Evolutionary conservation across 2,329 filamentous ascomycete species (phyloP), one percentile per base, ranked within the genome.

Genomic region (Esteya vermicola): DNA sequence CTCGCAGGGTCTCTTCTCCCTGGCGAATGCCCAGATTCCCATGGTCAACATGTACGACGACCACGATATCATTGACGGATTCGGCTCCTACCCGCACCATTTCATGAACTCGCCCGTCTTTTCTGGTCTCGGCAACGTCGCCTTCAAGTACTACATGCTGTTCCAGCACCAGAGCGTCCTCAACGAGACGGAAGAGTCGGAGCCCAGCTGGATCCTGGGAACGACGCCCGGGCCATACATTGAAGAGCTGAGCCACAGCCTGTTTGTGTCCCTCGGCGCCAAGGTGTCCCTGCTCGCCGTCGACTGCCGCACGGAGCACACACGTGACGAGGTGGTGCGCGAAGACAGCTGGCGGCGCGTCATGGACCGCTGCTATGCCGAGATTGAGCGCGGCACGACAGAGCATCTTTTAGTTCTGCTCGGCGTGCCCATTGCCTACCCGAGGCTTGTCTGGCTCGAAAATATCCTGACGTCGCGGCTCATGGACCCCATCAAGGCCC

Each of bases 11-110:
- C 64, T 96, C 6, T 98, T 95, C 53, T 77, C 82, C n/a, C 73
- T 98, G 54, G 91, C 89, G 6, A 88, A 81, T 50, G 82, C 83
- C 2, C 89, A 96, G 56, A 96, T 98, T 34, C 88, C 91, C 9
- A 96, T 95, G 88, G 75, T 98, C 51, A 98, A 98, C 56, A 88
- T 98, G 57, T 95, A 83, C 68, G 89, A 96, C 57, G 91, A 96
- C 51, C 91, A 96, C 55, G 84, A 91, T 50, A 82, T 88, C 49
- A 88, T 88, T 47, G 81, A 88, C 58, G 91, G 93, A 1, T 98
- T 81, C 54, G 91, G 91, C 7, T 94, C 86, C 0, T 98, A 96
- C 56, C 79, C 88, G 4, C 75, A 95, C 49, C 76, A 84, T 48
- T 91, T 94, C 53, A 96, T 95, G 85, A 75, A 73, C 48, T 85